Evolutionary conservation across 495 filamentous ascomycete genomes (phyloP), one percentile per base, ranked within the genome.

Genomic region (Talaromyces trachyspermus): DNA sequence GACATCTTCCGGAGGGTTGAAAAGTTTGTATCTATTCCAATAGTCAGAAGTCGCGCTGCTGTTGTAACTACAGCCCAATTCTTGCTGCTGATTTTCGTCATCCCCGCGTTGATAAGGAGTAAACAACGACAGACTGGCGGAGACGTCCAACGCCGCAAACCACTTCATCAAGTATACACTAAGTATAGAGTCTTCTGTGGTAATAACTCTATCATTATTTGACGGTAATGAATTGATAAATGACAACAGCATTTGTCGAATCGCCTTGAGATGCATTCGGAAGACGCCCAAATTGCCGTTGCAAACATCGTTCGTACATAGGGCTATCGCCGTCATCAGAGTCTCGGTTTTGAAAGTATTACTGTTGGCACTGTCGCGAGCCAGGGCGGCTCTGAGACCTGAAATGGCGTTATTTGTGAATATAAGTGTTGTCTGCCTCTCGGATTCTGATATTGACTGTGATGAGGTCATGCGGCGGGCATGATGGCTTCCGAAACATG

Each of bases 281-380:
- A 59, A 62, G n/a, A 55, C 39, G 4, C 59, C 38, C 57, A 61
- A 57, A 26, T 64, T 57, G 0, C 63, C 63, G 49, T 66, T 66
- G 18, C 63, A 66, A 25, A 66, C 59, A 53, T 66, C 63, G 46
- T 66, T 66, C 5, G 59, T 66, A 49, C 63, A 66, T 9, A 66
- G 36, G 1, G 55, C 51, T 56, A 66, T 62, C 11, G 63, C 63
- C 18, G 63, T 61, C 6, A 54, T 56, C 15, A 56, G 49, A 6
- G 51, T 63, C 37, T 64, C 57, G 0, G 55, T 35, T 36, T 40
- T 54, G 10, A 57, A 33, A n/a, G 20, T 49, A 26, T 53, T 47
- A 2, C 49, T 32, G 20, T 8, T 40, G n/a, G n/a, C n/a, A n/a
- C n/a, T n/a, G n/a, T n/a, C n/a, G n/a, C n/a, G n/a, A n/a, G n/a